phyloP scores from a whole-genome alignment of 441 rosid species.

The Populus hybrid region DNA sequence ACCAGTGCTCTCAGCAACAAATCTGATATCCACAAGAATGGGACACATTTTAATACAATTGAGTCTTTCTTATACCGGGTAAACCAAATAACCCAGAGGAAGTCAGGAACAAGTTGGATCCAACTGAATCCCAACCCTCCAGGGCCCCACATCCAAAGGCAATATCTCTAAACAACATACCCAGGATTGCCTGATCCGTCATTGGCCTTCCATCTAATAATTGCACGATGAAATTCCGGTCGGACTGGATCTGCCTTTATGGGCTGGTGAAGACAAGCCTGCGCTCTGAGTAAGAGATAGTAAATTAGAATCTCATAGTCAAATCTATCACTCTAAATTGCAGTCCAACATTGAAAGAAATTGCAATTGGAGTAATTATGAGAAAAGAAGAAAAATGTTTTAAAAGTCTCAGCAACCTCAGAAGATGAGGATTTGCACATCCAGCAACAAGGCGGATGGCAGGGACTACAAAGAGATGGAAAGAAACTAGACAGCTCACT shows the following conservation, averaged over 20 bases:
- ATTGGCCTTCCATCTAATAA: slow-evolving; percentile 66
- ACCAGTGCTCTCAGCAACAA: slow-evolving; percentile 94
- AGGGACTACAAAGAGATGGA: slow-evolving; percentile 84
- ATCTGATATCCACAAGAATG: slow-evolving; percentile 46
- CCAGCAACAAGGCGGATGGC: slow-evolving; percentile 76
- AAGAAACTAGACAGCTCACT: slow-evolving; percentile 89
- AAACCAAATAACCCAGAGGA: not conserved
- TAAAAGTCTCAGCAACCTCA: slow-evolving; percentile 53
- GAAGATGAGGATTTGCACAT: slow-evolving; percentile 72
- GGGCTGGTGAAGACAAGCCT: slow-evolving; percentile 63
- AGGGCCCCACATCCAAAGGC: slow-evolving; percentile 7
- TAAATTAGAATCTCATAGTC: slow-evolving; percentile 3
- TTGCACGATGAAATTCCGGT: slow-evolving; percentile 75
- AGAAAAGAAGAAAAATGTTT: slow-evolving; percentile 14
- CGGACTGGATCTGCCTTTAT: slow-evolving; percentile 62
- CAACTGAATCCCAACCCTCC: slow-evolving; percentile 3
- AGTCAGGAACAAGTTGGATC: slow-evolving; percentile 14
- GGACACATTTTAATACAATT: not conserved
- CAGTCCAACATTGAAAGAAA: not conserved
- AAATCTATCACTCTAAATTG: slow-evolving; percentile 4
- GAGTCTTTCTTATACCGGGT: not conserved
- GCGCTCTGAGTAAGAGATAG: slow-evolving; percentile 48
- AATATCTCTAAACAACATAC: slow-evolving; percentile 41
- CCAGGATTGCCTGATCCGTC: slow-evolving; percentile 88
- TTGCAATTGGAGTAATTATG: slow-evolving; percentile 6